Evolutionary conservation across 805 yeast species (phyloP), one percentile per base, ranked within the genome.

Genomic region (Brettanomyces naardenensis): DNA sequence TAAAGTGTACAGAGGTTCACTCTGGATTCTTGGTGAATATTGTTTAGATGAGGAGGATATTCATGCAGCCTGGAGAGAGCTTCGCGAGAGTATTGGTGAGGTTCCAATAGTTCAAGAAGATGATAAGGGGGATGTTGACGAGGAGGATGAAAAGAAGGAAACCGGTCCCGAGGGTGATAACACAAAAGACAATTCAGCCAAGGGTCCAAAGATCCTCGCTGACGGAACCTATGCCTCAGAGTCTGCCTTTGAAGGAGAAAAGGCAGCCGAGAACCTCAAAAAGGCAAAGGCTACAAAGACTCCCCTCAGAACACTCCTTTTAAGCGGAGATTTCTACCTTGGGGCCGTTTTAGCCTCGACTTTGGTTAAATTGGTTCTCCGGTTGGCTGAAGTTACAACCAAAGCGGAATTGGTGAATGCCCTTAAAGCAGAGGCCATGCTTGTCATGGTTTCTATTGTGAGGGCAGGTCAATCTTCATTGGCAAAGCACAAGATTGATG

Each of bases 161-260:
- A 42, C 37, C 10, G 23, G 11, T 3, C 15, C n/a, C 9, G 27
- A 31, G 13, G 39, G 14, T 7, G 33, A 14, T 2, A 19, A 19
- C 10, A 6, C 10, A 54, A 36, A 36, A 15, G 39, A 35, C 17
- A 47, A 4, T 50, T 52, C 20, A 26, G 49, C 59, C 25, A 57
- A 54, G 18, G 69, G 65, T 28, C 97, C 97, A 17, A 80, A 82
- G 42, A 80, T 92, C 42, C 71, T 92, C 47, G 95, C 98, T n/a
- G 99, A 92, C 64, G 99, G 99, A 50, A 92, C 99, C 0, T 92
- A 92, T 62, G 98, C 98, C 21, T 85, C 96, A 30, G 98, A 92
- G 62, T 76, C 78, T 45, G 92, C 95, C 0, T 63, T 80, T 40
- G 28, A 22, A 13, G 82, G 82, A 13, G 64, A 65, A 17, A 57